Evolutionary conservation across 192 early-diverging fungal species (phyloP), one percentile per base, ranked within the genome.

Genomic region (Linnemannia elongata): DNA sequence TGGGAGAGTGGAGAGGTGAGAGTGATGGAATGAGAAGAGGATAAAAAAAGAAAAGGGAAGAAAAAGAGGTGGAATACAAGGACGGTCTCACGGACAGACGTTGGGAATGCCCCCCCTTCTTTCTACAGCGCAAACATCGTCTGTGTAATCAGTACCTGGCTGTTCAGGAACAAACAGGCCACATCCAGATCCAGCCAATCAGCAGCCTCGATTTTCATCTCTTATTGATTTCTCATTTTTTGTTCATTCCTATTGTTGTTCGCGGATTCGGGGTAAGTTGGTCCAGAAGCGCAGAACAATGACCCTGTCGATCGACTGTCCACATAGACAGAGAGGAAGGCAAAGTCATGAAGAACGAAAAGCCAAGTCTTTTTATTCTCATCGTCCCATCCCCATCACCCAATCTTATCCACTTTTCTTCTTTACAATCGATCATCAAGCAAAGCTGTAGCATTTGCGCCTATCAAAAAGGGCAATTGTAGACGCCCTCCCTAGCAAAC

Each of bases 111-210:
- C 2, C 24, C 54, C 8, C 55, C 45, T 18, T 49, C 18, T 73
- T 73, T 22, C 45, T 30, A 66, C 60, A 66, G 27, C 60, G 35
- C 60, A 33, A 33, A n/a, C 13, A 33, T 74, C 72, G 42, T 47
- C 33, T 18, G 6, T 73, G 41, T 49, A n/a, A 13, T n/a, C n/a
- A 24, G 18, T 75, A 47, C 47, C 49, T 44, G 73, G 33, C 72
- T 54, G 73, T 52, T 24, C 74, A 75, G 74, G 52, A 54, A 38
- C 74, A 75, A 75, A 75, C 74, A 75, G 74, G 74, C 74, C 74
- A 75, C 74, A 52, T 75, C 44, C 52, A 13, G 12, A 33, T 75
- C 47, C 35, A 55, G 74, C 74, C 74, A 75, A 75, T 75, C 74
- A 75, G 30, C 7, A 20, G 12, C 13, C 36, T 66, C 30, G 60